Evolutionary conservation across 164 flowering plant genomes (phyloP).

Genomic region (Macadamia tetraphylla): DNA sequence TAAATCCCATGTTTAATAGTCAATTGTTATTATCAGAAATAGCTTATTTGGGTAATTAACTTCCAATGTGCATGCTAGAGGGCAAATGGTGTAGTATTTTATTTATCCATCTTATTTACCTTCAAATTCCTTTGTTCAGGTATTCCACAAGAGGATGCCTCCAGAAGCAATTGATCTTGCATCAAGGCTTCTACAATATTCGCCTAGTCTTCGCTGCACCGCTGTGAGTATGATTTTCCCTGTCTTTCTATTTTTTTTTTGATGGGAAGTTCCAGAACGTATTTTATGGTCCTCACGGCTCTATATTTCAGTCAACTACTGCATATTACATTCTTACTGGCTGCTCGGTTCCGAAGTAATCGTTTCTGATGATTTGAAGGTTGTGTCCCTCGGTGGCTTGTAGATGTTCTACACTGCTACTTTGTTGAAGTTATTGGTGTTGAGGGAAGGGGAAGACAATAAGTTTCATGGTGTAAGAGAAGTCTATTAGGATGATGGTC

Average conservation of each 20-base stretch:
- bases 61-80: too few species aligned
- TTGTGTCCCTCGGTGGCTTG: too few species aligned
- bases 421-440: too few species aligned
- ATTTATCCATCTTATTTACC: neutral
- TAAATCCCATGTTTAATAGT: neutral
- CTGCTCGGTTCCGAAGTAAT: too few species aligned
- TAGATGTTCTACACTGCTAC: too few species aligned
- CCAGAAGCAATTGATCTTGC: conserved; percentile 98
- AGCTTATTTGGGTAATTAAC: neutral
- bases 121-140: conserved; percentile 31
- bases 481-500: too few species aligned
- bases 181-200: conserved; percentile 86
- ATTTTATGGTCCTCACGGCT: too few species aligned
- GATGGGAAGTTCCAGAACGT: neutral
- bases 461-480: too few species aligned
- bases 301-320: too few species aligned
- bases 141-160: conserved; percentile 89
- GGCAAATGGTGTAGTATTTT: neutral
- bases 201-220: conserved; percentile 95
- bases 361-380: too few species aligned
- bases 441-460: too few species aligned
- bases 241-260: conserved; percentile 7
- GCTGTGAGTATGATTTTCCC: conserved; percentile 45
- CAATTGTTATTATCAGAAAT: neutral
- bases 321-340: too few species aligned